phyloP scores from a whole-genome alignment of 2,329 filamentous ascomycete species.

The Mollisiaceae sp. region DNA sequence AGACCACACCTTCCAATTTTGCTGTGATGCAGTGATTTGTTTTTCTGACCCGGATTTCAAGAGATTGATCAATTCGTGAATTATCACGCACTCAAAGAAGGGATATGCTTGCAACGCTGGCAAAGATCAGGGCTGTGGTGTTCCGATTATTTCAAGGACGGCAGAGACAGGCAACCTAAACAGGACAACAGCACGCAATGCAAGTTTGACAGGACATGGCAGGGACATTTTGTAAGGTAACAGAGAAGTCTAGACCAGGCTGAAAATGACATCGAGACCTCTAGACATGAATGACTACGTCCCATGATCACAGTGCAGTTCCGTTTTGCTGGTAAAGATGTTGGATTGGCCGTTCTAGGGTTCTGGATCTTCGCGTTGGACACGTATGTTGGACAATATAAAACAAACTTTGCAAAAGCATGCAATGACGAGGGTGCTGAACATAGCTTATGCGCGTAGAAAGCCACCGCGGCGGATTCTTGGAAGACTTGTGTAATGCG shows the following conservation, averaged over 20 bases:
- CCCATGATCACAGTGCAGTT: neutral
- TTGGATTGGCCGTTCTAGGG: neutral
- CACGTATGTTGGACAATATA: slow-evolving; percentile 1
- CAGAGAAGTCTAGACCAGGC: neutral
- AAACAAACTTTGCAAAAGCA: neutral
- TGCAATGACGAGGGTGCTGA: slow-evolving; percentile 2
- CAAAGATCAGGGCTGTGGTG: neutral
- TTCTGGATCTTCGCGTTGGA: neutral
- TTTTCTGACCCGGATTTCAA: neutral
- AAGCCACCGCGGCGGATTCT: neutral
- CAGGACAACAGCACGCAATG: neutral
- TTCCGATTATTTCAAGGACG: neutral
- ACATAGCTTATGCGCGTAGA: neutral
- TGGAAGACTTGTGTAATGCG: neutral
- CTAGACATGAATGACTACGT: neutral
- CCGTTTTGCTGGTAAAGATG: neutral
- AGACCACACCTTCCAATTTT: neutral
- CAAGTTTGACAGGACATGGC: slow-evolving; percentile 1
- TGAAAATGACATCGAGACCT: neutral
- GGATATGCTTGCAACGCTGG: neutral
- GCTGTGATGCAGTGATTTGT: neutral
- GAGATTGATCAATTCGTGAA: neutral
- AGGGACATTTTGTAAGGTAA: neutral
- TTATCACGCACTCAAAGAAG: neutral
- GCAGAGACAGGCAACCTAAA: neutral